phyloP scores from a whole-genome alignment of 139 green algal species.

The Klebsormidium nitens region DNA sequence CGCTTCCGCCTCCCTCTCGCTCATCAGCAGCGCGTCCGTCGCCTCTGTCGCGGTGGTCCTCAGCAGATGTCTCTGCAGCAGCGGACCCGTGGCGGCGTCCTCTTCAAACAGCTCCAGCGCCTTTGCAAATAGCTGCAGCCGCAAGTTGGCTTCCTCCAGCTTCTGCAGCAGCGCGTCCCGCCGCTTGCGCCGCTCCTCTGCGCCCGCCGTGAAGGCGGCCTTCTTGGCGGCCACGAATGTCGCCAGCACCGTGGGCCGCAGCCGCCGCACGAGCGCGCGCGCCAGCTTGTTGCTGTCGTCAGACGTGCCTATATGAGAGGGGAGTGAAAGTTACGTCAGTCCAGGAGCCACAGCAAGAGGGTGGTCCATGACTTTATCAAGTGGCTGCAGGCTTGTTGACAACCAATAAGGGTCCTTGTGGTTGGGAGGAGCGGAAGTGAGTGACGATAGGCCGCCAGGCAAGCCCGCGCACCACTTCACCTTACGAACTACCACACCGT shows the following conservation, averaged over 20 bases:
- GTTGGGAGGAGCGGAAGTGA: too few relatives aligned
- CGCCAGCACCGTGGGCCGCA: conserved; percentile 51
- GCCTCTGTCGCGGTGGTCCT: conserved; percentile 47
- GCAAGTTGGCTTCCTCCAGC: conserved; percentile 41
- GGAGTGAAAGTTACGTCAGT: too few relatives aligned
- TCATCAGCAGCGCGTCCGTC: conserved; percentile 59
- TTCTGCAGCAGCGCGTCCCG: conserved; percentile 49
- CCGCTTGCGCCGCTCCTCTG: conserved; percentile 54
- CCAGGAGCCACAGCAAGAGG: too few relatives aligned
- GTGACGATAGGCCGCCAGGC: too few relatives aligned
- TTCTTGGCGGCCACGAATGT: conserved; percentile 57
- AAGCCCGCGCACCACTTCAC: too few relatives aligned
- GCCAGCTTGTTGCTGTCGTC: too few relatives aligned
- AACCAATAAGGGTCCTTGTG: too few relatives aligned
- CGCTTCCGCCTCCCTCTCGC: conserved; percentile 31
- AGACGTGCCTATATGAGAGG: too few relatives aligned
- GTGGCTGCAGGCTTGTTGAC: too few relatives aligned
- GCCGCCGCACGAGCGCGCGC: conserved; percentile 35
- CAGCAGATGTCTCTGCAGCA: conserved; percentile 61
- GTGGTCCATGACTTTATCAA: too few relatives aligned
- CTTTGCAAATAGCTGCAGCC: conserved; percentile 57
- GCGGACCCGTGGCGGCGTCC: conserved; percentile 15
- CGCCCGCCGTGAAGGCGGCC: conserved; percentile 62
- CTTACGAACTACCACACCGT: too few relatives aligned
- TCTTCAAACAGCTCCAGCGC: conserved; percentile 50